Evolutionary conservation across 495 filamentous ascomycete genomes (phyloP).

Genomic region (Glonium stellatum): DNA sequence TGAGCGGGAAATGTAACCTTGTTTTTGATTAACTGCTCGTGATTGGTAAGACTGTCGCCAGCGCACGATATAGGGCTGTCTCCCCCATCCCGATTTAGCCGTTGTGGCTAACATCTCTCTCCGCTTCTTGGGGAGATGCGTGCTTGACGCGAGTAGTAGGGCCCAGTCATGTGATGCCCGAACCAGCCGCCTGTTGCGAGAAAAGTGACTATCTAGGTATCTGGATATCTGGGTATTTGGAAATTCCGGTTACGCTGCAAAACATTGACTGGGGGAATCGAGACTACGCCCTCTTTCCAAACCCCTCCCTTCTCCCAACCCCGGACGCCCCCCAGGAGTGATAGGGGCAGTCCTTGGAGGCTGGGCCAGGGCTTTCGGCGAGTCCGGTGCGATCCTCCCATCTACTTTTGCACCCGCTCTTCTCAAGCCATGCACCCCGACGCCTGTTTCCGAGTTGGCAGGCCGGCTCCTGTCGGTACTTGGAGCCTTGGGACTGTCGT

Average conservation of each 20-base stretch:
- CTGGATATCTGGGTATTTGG: constrained; percentile 7
- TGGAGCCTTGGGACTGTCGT: constrained; percentile 6
- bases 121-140: constrained; percentile 21
- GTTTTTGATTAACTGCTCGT: constrained; percentile 25
- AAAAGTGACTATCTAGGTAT: constrained; percentile 1
- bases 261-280: constrained; percentile 6
- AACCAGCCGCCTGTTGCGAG: no score
- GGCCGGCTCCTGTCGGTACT: constrained; percentile 16
- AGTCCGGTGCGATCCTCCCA: constrained; percentile 12
- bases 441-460: constrained; percentile 10
- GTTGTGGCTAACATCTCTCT: constrained; percentile 12
- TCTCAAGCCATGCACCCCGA: not conserved
- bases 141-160: not conserved
- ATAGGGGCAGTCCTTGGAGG: constrained; percentile 1
- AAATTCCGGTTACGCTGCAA: constrained; percentile 14
- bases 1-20: constrained; percentile 28
- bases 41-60: constrained; percentile 20
- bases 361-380: constrained; percentile 17
- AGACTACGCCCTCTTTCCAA: no score
- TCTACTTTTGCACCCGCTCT: not conserved
- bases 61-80: constrained; percentile 25
- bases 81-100: constrained; percentile 18
- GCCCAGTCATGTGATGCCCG: constrained; percentile 23
- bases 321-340: not conserved
- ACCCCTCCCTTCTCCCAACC: no score